Conservation (phyloP, 192 early-diverging fungal genomes). For the Coemansia sp. region DNA sequence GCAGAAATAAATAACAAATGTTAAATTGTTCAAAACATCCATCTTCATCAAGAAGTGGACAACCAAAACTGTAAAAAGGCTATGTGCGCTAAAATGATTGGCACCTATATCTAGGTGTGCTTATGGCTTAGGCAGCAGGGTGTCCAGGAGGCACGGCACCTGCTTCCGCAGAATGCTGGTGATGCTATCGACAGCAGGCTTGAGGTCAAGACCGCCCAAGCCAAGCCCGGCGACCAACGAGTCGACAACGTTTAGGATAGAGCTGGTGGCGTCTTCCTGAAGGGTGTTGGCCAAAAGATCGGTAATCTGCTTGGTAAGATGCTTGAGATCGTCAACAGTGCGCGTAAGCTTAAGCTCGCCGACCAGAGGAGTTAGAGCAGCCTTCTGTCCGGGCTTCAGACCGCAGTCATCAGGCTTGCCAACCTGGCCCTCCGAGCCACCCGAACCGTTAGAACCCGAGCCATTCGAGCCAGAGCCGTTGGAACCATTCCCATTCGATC, state of each 20-base stretch:
- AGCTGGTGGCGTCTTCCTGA: constrained; percentile 37
- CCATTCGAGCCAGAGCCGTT: constrained; percentile 24
- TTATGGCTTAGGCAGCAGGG: constrained; percentile 52
- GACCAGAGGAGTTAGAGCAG: constrained; percentile 48
- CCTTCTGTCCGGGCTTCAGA: constrained; percentile 32
- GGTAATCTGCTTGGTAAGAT: constrained; percentile 50
- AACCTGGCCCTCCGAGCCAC: constrained; percentile 21
- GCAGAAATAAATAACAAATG: background rate
- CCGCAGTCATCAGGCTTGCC: constrained; percentile 42
- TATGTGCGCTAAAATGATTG: background rate
- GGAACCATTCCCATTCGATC: constrained; percentile 10
- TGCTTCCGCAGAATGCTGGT: constrained; percentile 54
- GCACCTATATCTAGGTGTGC: background rate
- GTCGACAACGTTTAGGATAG: constrained; percentile 50
- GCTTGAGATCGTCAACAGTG: constrained; percentile 53
- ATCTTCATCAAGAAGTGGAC: constrained; percentile 3
- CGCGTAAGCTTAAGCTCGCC: constrained; percentile 47
- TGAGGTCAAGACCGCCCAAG: constrained; percentile 51
- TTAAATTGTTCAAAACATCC: constrained; percentile 1
- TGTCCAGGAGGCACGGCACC: constrained; percentile 52
- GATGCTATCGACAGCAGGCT: constrained; percentile 46
- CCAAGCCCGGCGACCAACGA: constrained; percentile 43
- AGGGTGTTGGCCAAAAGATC: constrained; percentile 48
- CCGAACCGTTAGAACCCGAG: constrained; percentile 15
- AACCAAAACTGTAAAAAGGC: background rate